Conservation (phyloP, 208 protist species). For the Leishmania amazonensis region DNA sequence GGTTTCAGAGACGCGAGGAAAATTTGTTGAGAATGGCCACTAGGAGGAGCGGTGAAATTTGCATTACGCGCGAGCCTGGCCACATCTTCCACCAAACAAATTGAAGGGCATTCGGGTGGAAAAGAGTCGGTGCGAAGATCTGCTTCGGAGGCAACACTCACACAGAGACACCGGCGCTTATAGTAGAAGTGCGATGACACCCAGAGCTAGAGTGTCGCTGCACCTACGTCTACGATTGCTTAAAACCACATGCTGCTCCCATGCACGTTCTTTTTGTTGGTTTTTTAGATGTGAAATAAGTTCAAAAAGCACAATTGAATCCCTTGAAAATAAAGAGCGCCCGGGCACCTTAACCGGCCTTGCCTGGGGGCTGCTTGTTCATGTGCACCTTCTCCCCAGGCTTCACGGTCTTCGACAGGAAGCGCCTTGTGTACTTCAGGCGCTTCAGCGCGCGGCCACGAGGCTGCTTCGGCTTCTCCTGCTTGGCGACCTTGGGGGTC, state of each 20-base stretch:
- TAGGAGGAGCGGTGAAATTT: not conserved
- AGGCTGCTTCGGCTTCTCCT: slow-evolving; percentile 95
- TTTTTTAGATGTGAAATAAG: slow-evolving; percentile 8
- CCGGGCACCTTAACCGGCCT: slow-evolving; percentile 72
- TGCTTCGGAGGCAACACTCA: not conserved
- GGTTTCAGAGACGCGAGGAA: not conserved
- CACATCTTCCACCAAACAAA: not conserved
- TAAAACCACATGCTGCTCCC: not conserved
- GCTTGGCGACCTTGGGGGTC: slow-evolving; percentile 97
- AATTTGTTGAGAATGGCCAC: not conserved
- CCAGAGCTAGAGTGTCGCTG: not conserved
- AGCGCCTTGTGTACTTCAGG: slow-evolving; percentile 97
- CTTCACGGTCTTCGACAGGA: slow-evolving; percentile 94
- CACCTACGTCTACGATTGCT: not conserved
- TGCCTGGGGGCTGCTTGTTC: slow-evolving; percentile 93
- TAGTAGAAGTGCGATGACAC: not conserved
- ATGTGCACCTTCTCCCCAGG: slow-evolving; percentile 93
- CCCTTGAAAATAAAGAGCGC: slow-evolving; percentile 5
- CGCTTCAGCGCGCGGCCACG: slow-evolving; percentile 97
- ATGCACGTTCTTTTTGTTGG: slow-evolving; percentile 5
- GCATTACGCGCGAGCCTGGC: not conserved
- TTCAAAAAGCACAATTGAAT: slow-evolving; percentile 15
- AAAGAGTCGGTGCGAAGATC: not conserved
- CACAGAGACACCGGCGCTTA: not conserved
- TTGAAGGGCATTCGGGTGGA: not conserved